Base-by-base conservation (phyloP, 768 basidiomycete genomes). In the Russula compacta region DNA sequence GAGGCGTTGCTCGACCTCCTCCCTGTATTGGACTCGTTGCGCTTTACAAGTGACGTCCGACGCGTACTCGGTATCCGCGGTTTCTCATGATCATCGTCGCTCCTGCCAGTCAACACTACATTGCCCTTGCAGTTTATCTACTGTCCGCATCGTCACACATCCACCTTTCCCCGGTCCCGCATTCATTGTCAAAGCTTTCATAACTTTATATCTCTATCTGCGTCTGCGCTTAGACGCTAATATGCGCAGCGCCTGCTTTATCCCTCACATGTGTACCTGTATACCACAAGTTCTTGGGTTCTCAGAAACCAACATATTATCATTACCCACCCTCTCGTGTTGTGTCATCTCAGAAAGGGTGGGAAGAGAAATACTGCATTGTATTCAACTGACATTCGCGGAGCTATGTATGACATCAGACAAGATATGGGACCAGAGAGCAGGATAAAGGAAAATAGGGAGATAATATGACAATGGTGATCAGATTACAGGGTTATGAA, bases 41-140 rank as follows among this genome's bases (percentile, higher is more conserved):
- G 97, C 40, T 99, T 99, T 74, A 97, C 95, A 11, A 87, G 85
- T 60, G 97, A 99, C 72, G 97, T 99, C 44, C 83, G 97, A 66
- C 83, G 88, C 66, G 88, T 98, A 24, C 79, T 99, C 53, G 94
- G 95, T 40, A 79, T 89, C 50, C 80, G 80, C 60, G 81, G 80
- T 40, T 80, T 78, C 65, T 78, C 74, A 67, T 78, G 67, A 74
- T 15, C 10, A 0, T 40, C 5, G 33, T 12, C 50, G 12, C 51
- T 52, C 19, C 19, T 49, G 29, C 29, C 19, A 6, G 19, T 24
- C 12, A 40, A 53, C 54, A n/a, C 48, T 29, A n/a, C 35, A 36
- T 50, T 19, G 53, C 39, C 39, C n/a, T 60, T 42, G 33, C 51
- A 24, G 11, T 35, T 38, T 59, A 11, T 6, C 44, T 42, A 38